Percentiles rank a stretch among this genome's conserved stretches.
Evolutionary conservation across 768 basidiomycete genomes (phyloP).

Genomic region (Lactarius evosmus): DNA sequence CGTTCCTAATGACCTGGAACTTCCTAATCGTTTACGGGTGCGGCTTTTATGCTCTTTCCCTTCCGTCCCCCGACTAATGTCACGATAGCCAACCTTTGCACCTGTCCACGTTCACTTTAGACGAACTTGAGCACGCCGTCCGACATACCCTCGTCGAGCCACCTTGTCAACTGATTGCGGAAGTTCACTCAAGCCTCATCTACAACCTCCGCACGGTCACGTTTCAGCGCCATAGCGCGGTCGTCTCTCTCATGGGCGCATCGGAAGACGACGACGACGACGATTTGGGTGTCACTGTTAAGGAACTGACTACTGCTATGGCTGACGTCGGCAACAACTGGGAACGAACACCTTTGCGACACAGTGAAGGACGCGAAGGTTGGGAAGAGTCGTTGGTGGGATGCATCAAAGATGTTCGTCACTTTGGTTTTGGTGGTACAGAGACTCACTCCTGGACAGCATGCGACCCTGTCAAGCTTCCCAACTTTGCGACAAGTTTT

Average conservation of each 20-base stretch:
- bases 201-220: conserved; percentile 84
- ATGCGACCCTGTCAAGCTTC: conserved; percentile 69
- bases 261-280: conserved; percentile 42
- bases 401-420: conserved; percentile 83
- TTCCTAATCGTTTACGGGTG: conserved; percentile 94
- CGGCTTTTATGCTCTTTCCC: conserved; percentile 5
- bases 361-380: conserved; percentile 70
- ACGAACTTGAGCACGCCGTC: conserved; percentile 87
- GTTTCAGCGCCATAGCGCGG: conserved; percentile 70
- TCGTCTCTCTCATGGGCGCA: conserved; percentile 56
- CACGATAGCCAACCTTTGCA: conserved; percentile 66
- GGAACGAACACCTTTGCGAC: conserved; percentile 73
- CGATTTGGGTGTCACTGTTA: conserved; percentile 55
- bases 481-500: conserved; percentile 69
- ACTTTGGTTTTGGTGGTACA: not conserved
- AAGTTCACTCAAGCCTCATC: conserved; percentile 86
- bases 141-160: conserved; percentile 69
- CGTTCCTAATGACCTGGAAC: conserved; percentile 90
- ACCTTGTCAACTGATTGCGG: conserved; percentile 74
- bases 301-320: conserved; percentile 63
- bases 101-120: conserved; percentile 84
- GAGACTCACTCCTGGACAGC: conserved; percentile 41
- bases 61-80: not conserved
- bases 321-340: conserved; percentile 83
- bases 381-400: conserved; percentile 93